Evolutionary conservation across 345 rosid species (phyloP).

Genomic region (Ricinus communis): DNA sequence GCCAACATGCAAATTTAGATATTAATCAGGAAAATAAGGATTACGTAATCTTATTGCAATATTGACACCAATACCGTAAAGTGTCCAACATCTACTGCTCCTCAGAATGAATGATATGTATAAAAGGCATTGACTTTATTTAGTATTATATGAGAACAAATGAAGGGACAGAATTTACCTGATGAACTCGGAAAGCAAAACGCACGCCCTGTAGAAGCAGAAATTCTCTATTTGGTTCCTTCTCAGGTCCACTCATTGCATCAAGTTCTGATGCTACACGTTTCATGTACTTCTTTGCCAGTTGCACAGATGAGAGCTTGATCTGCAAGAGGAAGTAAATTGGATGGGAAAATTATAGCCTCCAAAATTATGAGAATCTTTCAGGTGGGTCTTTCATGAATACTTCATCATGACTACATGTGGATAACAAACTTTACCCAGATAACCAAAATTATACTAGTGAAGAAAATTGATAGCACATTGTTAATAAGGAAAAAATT

Average conservation of each 20-base stretch:
- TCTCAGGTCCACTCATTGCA: constrained; percentile 68
- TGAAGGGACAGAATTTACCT: constrained; percentile 51
- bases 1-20: background rate
- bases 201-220: constrained; percentile 91
- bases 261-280: constrained; percentile 88
- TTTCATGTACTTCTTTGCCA: constrained; percentile 96
- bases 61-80: background rate
- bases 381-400: background rate
- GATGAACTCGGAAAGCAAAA: constrained; percentile 95
- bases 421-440: background rate
- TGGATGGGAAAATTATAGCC: background rate
- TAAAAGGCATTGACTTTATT: background rate
- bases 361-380: background rate
- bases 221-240: constrained; percentile 93
- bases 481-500: background rate
- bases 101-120: background rate
- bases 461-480: background rate
- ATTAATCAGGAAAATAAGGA: background rate
- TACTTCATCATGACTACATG: background rate
- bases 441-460: background rate
- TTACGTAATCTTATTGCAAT: background rate
- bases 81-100: background rate
- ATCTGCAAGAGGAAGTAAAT: constrained; percentile 49
- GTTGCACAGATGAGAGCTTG: constrained; percentile 90
- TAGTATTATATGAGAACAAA: background rate